phyloP scores from a whole-genome alignment of 2,329 filamentous ascomycete species.

The Hirsutella rhossiliensis region DNA sequence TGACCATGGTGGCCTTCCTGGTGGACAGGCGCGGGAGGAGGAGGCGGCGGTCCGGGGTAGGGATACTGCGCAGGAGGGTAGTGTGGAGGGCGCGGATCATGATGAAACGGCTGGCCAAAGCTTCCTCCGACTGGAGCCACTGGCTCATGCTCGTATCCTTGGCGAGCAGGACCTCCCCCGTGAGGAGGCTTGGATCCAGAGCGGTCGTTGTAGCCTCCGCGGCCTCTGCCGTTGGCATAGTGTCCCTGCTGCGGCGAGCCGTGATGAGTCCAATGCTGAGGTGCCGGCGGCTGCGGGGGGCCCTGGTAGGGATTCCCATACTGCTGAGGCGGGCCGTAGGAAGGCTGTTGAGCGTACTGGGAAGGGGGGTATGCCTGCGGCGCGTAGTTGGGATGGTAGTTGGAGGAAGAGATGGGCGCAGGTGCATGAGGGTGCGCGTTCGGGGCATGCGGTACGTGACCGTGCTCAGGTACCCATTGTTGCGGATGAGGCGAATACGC shows the following conservation, averaged over 20 bases:
- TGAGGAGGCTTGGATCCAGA: conserved; percentile 21
- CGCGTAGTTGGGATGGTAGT: conserved; percentile 48
- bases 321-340: conserved; percentile 27
- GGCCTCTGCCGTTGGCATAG: conserved; percentile 26
- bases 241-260: conserved; percentile 17
- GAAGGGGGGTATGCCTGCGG: conserved; percentile 36
- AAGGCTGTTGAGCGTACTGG: conserved; percentile 30
- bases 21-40: conserved; percentile 20
- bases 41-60: conserved; percentile 27
- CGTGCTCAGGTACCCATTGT: conserved; percentile 29
- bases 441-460: conserved; percentile 20
- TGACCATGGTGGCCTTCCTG: conserved; percentile 17
- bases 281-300: conserved; percentile 13
- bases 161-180: conserved; percentile 19
- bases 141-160: conserved; percentile 21
- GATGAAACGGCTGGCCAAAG: conserved; percentile 27
- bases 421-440: conserved; percentile 32
- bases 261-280: conserved; percentile 11
- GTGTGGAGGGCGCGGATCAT: conserved; percentile 25
- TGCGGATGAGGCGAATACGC: conserved; percentile 26
- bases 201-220: conserved; percentile 34
- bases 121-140: conserved; percentile 18
- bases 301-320: conserved; percentile 24
- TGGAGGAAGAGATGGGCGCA: conserved; percentile 36
- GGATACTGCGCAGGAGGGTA: conserved; percentile 20